Conservation (phyloP, 1,284 basidiomycete genomes). For the Tilletia indica region DNA sequence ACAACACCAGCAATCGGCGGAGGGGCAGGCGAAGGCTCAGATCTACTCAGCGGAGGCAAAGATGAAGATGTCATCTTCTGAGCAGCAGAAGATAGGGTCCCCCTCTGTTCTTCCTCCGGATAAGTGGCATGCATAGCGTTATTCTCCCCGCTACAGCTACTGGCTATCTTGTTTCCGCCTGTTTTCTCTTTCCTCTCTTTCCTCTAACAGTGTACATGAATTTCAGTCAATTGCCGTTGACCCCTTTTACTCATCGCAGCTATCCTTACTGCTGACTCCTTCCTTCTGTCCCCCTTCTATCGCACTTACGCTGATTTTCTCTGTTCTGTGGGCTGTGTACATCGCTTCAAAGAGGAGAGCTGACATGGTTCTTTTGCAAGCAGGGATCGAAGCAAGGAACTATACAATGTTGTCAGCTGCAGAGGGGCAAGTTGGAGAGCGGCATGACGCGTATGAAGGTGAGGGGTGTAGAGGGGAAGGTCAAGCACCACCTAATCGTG, state of each 20-base stretch:
- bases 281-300: too few relatives aligned
- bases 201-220: slow-evolving; percentile 5
- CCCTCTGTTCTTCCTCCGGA: neutral
- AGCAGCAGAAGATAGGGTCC: neutral
- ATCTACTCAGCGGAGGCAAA: slow-evolving; percentile 49
- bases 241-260: neutral
- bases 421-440: too few relatives aligned
- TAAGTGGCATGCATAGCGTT: neutral
- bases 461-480: too few relatives aligned
- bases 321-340: too few relatives aligned
- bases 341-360: too few relatives aligned
- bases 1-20: neutral
- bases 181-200: neutral
- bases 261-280: too few relatives aligned
- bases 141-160: neutral
- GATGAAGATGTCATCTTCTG: slow-evolving; percentile 55
- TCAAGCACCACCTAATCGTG: too few relatives aligned
- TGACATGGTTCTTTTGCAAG: too few relatives aligned
- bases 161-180: neutral
- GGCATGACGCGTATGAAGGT: too few relatives aligned
- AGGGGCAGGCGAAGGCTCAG: slow-evolving; percentile 25
- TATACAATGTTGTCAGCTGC: too few relatives aligned
- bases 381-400: too few relatives aligned
- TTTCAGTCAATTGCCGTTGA: neutral
- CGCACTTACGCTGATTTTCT: too few relatives aligned